Base-by-base conservation (phyloP, 202 grass and related monocot species). In the Brachypodium distachyon region DNA sequence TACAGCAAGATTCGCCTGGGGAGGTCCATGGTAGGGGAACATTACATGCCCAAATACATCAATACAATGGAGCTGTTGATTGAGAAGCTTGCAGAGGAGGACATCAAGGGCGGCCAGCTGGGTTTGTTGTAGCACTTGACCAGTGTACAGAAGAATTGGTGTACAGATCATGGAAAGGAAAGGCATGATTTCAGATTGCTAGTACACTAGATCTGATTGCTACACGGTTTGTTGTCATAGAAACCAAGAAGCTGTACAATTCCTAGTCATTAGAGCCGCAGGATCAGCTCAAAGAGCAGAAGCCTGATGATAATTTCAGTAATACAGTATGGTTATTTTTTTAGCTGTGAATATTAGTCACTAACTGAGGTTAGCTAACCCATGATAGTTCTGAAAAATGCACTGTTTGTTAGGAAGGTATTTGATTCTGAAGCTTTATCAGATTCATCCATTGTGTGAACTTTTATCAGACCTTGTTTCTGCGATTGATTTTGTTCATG, bases 41-140 rank as follows among this genome's bases (percentile, higher is more conserved):
- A 99, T 77, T 99, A 99, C 81, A 99, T 99, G 96, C 90, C 89
- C 27, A 82, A 80, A 50, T 99, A 99, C 54, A 93, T 91, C 11
- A 89, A 61, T 63, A 93, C 87, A 77, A 85, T 99, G 78, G 87
- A 93, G 80, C 63, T 85, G 37, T 36, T 99, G 62, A 87, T 96
- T n/a, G 74, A 89, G 43, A 99, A 89, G 71, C 77, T 99, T 61
- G 61, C 48, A 28, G 63, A 43, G 36, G 81, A 90, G 55, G 78
- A 72, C 49, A 59, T 50, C 6, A 33, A 73, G 43, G 1, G 29
- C 0, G 25, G 72, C 33, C 65, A 60, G n/a, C 10, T 32, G 49
- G 65, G 51, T 12, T 77, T 59, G 7, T 88, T 81, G 77, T 89
- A 85, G 72, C 72, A 81, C n/a, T 81, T 60, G 73, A n/a, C 22